phyloP scores from a whole-genome alignment of 441 rosid species.

The Mallotus repandus region DNA sequence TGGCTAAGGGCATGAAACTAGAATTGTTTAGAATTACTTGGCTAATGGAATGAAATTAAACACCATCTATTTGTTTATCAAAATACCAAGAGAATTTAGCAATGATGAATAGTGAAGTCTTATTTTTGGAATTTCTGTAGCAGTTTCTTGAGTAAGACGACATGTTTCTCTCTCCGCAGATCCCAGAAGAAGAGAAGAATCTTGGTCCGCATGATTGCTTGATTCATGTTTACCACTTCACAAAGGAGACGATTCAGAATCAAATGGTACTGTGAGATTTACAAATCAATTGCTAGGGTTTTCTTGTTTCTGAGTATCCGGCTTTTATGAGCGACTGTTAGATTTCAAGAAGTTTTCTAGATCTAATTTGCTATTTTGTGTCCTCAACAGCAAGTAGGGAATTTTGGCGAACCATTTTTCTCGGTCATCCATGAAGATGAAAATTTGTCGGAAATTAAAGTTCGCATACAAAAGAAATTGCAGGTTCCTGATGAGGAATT shows the following conservation, averaged over 20 bases:
- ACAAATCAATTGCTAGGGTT: constrained; percentile 13
- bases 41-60: background rate
- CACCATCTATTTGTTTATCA: background rate
- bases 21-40: too few relatives aligned
- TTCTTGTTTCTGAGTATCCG: constrained; percentile 7
- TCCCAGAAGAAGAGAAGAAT: constrained; percentile 95
- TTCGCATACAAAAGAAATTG: constrained; percentile 79
- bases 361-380: constrained; percentile 6
- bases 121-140: background rate
- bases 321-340: constrained; percentile 10
- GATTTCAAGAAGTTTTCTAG: constrained; percentile 8
- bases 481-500: constrained; percentile 92
- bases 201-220: constrained; percentile 81
- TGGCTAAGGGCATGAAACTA: background rate
- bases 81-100: background rate
- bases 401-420: constrained; percentile 98
- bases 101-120: background rate
- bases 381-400: constrained; percentile 73
- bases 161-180: constrained; percentile 40
- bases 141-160: constrained; percentile 10
- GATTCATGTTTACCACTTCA: constrained; percentile 93
- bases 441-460: constrained; percentile 74
- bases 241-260: constrained; percentile 73
- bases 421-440: constrained; percentile 93
- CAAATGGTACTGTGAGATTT: constrained; percentile 54